A percentile compares a stretch with the other conserved stretches of the same genome.
phyloP scores from a whole-genome alignment of 768 basidiomycete species.

The Tylopilus sp. region DNA sequence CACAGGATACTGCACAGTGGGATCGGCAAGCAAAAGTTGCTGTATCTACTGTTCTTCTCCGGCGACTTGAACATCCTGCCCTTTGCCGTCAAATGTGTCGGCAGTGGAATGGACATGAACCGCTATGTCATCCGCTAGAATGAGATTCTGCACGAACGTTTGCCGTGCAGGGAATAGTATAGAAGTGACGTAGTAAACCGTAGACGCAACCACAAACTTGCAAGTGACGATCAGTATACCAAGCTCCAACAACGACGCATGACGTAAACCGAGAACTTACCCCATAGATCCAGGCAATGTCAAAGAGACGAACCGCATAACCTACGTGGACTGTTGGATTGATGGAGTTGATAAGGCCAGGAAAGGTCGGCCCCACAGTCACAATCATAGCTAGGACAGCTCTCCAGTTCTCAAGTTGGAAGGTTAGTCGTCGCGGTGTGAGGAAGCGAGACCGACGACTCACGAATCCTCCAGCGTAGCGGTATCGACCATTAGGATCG shows the following conservation, averaged over 20 bases:
- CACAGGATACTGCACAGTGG: not conserved
- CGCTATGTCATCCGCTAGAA: conserved; percentile 19
- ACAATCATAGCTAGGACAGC: conserved; percentile 66
- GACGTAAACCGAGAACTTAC: conserved; percentile 37
- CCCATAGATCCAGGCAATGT: conserved; percentile 75
- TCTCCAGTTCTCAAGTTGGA: conserved; percentile 76
- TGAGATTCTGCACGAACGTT: conserved; percentile 25
- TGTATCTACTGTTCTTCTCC: conserved; percentile 3
- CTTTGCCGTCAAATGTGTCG: not conserved
- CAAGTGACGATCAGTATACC: not conserved
- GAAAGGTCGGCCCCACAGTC: conserved; percentile 69
- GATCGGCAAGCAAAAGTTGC: conserved; percentile 10
- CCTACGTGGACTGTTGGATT: conserved; percentile 63
- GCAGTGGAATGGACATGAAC: not conserved
- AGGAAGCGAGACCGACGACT: conserved; percentile 25
- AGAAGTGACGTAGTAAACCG: conserved; percentile 27
- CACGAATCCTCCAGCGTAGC: conserved; percentile 74
- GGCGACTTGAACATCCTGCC: not conserved
- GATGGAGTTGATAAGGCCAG: conserved; percentile 75
- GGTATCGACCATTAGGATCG: conserved; percentile 71
- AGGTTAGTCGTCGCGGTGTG: not conserved
- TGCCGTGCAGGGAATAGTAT: conserved; percentile 23
- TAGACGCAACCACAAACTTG: conserved; percentile 25
- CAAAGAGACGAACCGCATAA: conserved; percentile 52
- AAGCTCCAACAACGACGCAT: not conserved